Conservation (phyloP, 2,329 filamentous ascomycete species). For the Arthrinium phaeospermum region DNA sequence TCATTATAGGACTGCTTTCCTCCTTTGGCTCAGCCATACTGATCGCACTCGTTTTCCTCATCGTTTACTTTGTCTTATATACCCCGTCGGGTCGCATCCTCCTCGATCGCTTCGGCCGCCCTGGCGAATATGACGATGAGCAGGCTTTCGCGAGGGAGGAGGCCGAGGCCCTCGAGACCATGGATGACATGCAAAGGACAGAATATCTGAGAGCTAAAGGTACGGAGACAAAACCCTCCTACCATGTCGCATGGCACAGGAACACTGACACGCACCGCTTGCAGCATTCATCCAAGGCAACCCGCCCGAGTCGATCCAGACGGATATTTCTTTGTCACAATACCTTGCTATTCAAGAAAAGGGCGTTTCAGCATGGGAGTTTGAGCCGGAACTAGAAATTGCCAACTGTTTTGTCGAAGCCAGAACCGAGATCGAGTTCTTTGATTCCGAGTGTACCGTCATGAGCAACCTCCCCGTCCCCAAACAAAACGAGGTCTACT, state of each 20-base stretch:
- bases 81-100: conserved; percentile 88
- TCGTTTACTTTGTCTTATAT: conserved; percentile 94
- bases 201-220: conserved; percentile 97
- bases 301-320: conserved; percentile 92
- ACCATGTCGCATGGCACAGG: not conserved
- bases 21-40: conserved; percentile 91
- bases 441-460: conserved; percentile 96
- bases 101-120: conserved; percentile 88
- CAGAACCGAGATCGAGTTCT: conserved; percentile 97
- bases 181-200: conserved; percentile 89
- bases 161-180: conserved; percentile 89
- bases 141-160: conserved; percentile 93
- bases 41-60: conserved; percentile 77
- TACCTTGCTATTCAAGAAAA: conserved; percentile 99
- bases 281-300: conserved; percentile 92
- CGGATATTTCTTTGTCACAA: conserved; percentile 96
- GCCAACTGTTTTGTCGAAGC: conserved; percentile 98
- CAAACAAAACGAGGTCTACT: conserved; percentile 99
- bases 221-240: conserved; percentile 45
- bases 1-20: conserved; percentile 92
- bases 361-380: conserved; percentile 99
- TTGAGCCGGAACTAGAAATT: conserved; percentile 98
- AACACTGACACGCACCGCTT: conserved; percentile 19
- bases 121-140: conserved; percentile 97
- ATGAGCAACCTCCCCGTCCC: conserved; percentile 96